phyloP scores from a whole-genome alignment of 495 filamentous ascomycete species.

The Neurospora intermedia region DNA sequence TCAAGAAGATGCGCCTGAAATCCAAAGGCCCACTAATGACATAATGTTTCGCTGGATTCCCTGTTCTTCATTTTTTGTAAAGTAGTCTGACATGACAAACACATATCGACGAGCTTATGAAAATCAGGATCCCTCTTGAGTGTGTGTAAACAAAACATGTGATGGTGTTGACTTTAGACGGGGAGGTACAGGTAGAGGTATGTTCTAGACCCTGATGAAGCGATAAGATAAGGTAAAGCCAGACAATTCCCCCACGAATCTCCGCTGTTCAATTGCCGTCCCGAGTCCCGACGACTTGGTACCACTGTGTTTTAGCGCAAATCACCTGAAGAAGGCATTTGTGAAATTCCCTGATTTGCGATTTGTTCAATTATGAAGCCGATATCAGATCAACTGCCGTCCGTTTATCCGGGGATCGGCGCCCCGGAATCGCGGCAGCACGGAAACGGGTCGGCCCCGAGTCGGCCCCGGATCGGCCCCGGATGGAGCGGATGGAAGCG shows the following conservation, averaged over 20 bases:
- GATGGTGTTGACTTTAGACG: too few species aligned
- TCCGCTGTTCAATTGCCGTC: background rate
- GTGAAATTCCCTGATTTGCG: background rate
- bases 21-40: background rate
- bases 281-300: background rate
- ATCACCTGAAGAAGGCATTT: background rate
- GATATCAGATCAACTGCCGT: background rate
- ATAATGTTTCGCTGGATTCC: background rate
- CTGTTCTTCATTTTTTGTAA: background rate
- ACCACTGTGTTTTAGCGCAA: background rate
- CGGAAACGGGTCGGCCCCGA: background rate
- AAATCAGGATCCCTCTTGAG: background rate
- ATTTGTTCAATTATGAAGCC: too few species aligned
- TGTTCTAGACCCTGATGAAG: too few species aligned
- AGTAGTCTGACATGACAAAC: too few species aligned
- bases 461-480: too few species aligned
- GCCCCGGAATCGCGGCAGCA: background rate
- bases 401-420: background rate
- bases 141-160: too few species aligned
- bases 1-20: background rate
- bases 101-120: background rate
- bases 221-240: too few species aligned
- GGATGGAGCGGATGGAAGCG: background rate
- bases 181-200: too few species aligned
- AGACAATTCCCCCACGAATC: background rate